These are phyloP conservation scores for Dioscorea cayenensis DNA, from an alignment of 116 monocot species.

Conservation along the genomic window DNA sequence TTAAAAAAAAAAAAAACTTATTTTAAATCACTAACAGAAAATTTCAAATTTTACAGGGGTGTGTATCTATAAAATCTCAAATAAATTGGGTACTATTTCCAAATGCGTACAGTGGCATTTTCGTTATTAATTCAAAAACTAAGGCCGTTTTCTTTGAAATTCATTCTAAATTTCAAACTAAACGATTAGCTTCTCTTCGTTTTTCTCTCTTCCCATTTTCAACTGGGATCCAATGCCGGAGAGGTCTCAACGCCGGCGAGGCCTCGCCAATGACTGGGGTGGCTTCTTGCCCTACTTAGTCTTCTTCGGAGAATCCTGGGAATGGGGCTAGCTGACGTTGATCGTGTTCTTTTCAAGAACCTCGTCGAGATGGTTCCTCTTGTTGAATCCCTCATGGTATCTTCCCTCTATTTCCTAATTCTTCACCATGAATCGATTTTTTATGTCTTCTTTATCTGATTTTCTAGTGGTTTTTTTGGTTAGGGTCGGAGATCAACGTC, in stretches of 20 bases:
- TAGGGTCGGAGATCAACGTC: constrained; percentile 64
- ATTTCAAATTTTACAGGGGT: too few relatives aligned
- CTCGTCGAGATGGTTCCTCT: constrained; percentile 96
- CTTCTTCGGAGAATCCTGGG: constrained; percentile 3
- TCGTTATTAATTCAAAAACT: too few relatives aligned
- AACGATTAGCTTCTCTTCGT: neutral
- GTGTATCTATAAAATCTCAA: too few relatives aligned
- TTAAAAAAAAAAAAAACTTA: too few relatives aligned
- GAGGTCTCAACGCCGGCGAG: neutral
- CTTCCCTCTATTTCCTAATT: neutral
- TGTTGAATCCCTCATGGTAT: constrained; percentile 90
- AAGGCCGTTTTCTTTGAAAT: too few relatives aligned
- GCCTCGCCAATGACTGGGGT: neutral
- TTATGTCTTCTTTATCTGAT: neutral
- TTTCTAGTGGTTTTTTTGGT: neutral
- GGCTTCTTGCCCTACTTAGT: neutral
- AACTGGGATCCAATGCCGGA: neutral
- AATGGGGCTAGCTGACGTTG: constrained; percentile 46
- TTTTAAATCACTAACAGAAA: too few relatives aligned
- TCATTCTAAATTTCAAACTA: too few relatives aligned
- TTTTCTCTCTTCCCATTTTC: neutral
- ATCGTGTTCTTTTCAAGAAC: constrained; percentile 75
- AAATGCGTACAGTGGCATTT: too few relatives aligned
- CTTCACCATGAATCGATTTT: neutral
- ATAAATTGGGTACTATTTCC: too few relatives aligned